Percentiles rank a stretch among this genome's conserved stretches.
Evolutionary conservation across 2,329 filamentous ascomycete species (phyloP).

Genomic region (Microsporum canis): DNA sequence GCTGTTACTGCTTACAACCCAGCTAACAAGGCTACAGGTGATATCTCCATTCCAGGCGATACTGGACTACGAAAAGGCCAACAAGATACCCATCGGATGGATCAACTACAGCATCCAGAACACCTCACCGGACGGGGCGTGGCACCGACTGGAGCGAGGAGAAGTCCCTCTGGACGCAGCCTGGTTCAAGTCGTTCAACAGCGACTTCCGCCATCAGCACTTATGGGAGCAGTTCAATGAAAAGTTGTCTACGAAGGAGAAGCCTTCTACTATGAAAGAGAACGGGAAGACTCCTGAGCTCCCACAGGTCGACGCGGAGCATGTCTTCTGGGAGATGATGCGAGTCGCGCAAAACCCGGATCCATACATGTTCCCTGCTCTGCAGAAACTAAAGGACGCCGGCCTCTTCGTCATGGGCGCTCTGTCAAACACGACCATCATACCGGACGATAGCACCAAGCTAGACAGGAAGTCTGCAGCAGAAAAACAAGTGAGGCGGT

Average conservation of each 20-base stretch:
- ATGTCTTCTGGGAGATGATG: constrained; percentile 91
- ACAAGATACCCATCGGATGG: constrained; percentile 75
- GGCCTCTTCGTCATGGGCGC: constrained; percentile 64
- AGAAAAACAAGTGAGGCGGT: constrained; percentile 46
- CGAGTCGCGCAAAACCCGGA: constrained; percentile 56
- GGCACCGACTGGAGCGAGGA: constrained; percentile 81
- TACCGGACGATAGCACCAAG: constrained; percentile 51
- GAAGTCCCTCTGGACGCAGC: constrained; percentile 60
- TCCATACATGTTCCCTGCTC: constrained; percentile 77
- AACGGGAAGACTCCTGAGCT: constrained; percentile 36
- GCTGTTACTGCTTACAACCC: background rate
- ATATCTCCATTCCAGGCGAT: constrained; percentile 87
- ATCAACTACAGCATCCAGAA: constrained; percentile 81
- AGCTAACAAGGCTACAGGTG: constrained; percentile 45
- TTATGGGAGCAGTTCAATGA: constrained; percentile 56
- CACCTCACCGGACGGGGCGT: constrained; percentile 65
- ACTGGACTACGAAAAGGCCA: constrained; percentile 69
- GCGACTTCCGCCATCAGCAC: constrained; percentile 54
- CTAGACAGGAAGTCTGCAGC: constrained; percentile 16
- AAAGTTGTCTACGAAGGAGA: constrained; percentile 9
- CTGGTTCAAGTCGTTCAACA: constrained; percentile 67
- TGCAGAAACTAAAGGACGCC: constrained; percentile 55
- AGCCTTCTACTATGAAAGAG: constrained; percentile 7
- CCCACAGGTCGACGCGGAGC: constrained; percentile 63
- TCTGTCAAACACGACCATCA: constrained; percentile 81